Evolutionary conservation across 129 eudicot species (phyloP).

Genomic region (Silybum marianum): DNA sequence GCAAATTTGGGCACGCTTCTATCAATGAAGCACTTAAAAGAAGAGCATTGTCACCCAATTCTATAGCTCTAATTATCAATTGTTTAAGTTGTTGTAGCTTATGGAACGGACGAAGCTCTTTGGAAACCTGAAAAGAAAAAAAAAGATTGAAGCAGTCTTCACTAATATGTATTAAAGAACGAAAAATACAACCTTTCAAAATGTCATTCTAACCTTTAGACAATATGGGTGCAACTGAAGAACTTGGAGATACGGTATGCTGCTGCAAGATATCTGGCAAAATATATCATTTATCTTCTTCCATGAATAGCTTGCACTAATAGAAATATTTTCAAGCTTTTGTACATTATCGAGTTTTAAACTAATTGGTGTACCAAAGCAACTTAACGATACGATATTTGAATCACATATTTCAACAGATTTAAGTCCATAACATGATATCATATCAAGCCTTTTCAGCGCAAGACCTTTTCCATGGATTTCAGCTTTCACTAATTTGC

Average conservation of each 20-base stretch:
- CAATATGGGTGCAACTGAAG: slow-evolving; percentile 24
- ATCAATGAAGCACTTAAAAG: slow-evolving; percentile 27
- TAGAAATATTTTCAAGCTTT: slow-evolving; percentile 37
- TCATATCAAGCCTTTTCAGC: slow-evolving; percentile 38
- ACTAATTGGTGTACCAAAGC: slow-evolving; percentile 23
- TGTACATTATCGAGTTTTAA: slow-evolving; percentile 35
- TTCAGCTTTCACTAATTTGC: slow-evolving; percentile 27
- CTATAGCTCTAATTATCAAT: slow-evolving; percentile 36
- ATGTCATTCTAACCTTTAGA: slow-evolving; percentile 26
- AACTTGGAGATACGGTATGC: slow-evolving; percentile 27
- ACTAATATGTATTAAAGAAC: neutral
- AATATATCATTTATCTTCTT: slow-evolving; percentile 27
- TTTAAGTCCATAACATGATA: slow-evolving; percentile 21
- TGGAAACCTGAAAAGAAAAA: slow-evolving; percentile 21
- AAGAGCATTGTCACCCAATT: slow-evolving; percentile 40
- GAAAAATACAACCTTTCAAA: neutral
- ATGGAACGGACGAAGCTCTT: slow-evolving; percentile 31
- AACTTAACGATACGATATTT: slow-evolving; percentile 34
- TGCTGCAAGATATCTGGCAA: slow-evolving; percentile 29
- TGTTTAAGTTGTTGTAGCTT: slow-evolving; percentile 36
- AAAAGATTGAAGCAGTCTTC: neutral
- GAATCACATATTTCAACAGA: slow-evolving; percentile 23
- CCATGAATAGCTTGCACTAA: slow-evolving; percentile 28
- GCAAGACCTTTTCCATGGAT: slow-evolving; percentile 26
- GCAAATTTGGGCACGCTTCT: slow-evolving; percentile 45